A percentile compares a stretch with the other conserved stretches of the same genome.
Conservation (phyloP, 768 basidiomycete species). For the Suillus americanus region DNA sequence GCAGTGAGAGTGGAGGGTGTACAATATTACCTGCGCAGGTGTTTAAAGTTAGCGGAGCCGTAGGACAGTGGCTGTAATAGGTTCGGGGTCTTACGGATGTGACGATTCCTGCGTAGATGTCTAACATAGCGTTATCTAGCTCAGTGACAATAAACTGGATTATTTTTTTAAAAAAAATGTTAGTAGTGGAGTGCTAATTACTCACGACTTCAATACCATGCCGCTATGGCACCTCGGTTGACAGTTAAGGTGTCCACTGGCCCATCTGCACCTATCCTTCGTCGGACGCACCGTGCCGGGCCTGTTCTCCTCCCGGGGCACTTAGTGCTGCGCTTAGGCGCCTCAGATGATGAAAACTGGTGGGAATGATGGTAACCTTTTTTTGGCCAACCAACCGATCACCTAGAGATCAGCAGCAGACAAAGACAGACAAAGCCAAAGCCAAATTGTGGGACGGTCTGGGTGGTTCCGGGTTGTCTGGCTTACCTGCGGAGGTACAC, state of each 20-base stretch:
- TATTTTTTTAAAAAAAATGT: no score
- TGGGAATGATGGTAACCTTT: not conserved
- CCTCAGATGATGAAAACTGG: not conserved
- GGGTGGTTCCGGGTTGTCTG: not conserved
- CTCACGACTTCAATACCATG: not conserved
- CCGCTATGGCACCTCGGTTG: not conserved
- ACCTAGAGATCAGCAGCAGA: not conserved
- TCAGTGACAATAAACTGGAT: no score
- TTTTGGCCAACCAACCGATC: not conserved
- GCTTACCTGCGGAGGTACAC: not conserved
- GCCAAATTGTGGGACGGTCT: not conserved
- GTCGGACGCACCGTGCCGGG: not conserved
- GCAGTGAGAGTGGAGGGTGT: no score
- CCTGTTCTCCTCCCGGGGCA: not conserved
- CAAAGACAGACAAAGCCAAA: not conserved
- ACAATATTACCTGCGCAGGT: no score
- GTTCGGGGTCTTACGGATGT: no score
- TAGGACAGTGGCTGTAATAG: no score
- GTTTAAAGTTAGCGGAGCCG: no score
- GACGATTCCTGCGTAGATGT: no score
- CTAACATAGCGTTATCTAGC: no score
- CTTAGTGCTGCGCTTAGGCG: not conserved
- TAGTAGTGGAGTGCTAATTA: not conserved
- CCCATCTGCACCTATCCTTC: not conserved
- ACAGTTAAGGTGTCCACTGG: not conserved